A percentile compares a stretch with the other conserved stretches of the same genome.
phyloP scores from a whole-genome alignment of 257 asterid species.

The Verbena officinalis region DNA sequence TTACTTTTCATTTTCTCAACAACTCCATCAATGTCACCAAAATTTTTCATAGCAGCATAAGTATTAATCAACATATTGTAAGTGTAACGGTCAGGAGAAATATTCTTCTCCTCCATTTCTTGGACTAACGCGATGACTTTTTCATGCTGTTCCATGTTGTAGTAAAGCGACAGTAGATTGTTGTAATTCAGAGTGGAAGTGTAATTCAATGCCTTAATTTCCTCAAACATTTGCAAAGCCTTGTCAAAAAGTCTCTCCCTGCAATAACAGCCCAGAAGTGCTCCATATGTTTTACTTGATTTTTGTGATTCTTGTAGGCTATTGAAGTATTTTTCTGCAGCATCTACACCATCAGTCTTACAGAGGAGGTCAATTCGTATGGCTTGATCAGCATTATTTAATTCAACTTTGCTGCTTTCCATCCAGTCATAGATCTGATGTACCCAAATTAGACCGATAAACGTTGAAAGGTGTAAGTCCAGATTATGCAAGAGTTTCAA shows the following conservation, averaged over 20 bases:
- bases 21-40: constrained; percentile 54
- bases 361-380: constrained; percentile 61
- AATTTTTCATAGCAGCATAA: constrained; percentile 48
- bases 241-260: constrained; percentile 50
- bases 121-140: constrained; percentile 45
- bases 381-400: constrained; percentile 54
- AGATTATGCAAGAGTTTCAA: background rate
- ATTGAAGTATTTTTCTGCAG: constrained; percentile 73
- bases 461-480: background rate
- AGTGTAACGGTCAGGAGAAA: constrained; percentile 44
- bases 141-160: constrained; percentile 43
- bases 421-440: constrained; percentile 73
- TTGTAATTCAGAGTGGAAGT: constrained; percentile 58
- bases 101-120: constrained; percentile 70
- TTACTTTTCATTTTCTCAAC: constrained; percentile 64
- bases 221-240: constrained; percentile 59
- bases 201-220: constrained; percentile 49
- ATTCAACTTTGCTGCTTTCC: constrained; percentile 44
- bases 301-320: constrained; percentile 55
- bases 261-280: constrained; percentile 72
- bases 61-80: constrained; percentile 66
- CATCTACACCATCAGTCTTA: constrained; percentile 46
- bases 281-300: constrained; percentile 66
- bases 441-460: constrained; percentile 10
- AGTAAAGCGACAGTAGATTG: constrained; percentile 56